These are phyloP conservation scores for Trichoderma breve DNA, from an alignment of 2,329 filamentous ascomycete species.

Conservation along the genomic window DNA sequence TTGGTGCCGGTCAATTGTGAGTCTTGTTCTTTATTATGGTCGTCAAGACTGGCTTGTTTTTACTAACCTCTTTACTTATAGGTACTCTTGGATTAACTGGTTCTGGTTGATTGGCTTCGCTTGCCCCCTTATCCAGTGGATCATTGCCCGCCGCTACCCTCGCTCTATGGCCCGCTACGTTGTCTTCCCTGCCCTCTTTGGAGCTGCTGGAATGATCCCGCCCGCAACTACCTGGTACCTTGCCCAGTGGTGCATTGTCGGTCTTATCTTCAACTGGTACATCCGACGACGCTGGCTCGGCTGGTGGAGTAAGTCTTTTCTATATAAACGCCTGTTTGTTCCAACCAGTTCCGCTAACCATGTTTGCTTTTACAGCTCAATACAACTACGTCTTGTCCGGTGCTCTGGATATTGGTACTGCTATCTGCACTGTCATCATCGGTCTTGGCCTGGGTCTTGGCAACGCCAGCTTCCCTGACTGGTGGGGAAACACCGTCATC, in stretches of 20 bases:
- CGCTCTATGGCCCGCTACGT: slow-evolving; percentile 47
- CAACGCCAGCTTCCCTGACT: slow-evolving; percentile 43
- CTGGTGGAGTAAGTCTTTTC: slow-evolving; percentile 51
- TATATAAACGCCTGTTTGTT: background rate
- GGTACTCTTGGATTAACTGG: slow-evolving; percentile 49
- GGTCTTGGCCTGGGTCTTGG: slow-evolving; percentile 47
- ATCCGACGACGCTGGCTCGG: slow-evolving; percentile 50
- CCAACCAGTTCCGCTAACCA: background rate
- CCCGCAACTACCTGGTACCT: slow-evolving; percentile 57
- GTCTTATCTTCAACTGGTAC: slow-evolving; percentile 54
- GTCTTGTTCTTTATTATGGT: no score
- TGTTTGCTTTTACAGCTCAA: slow-evolving; percentile 17
- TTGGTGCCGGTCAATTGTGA: slow-evolving; percentile 35
- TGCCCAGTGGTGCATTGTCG: slow-evolving; percentile 54
- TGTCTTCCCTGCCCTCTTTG: slow-evolving; percentile 54
- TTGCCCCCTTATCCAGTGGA: slow-evolving; percentile 48
- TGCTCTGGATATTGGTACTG: slow-evolving; percentile 57
- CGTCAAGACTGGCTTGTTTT: no score
- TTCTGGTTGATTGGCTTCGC: slow-evolving; percentile 55
- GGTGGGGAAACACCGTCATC: slow-evolving; percentile 44
- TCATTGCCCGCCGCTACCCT: slow-evolving; percentile 47
- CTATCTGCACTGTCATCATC: slow-evolving; percentile 55
- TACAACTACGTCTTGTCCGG: slow-evolving; percentile 62
- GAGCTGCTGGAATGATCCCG: slow-evolving; percentile 48
- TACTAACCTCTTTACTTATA: no score